These are phyloP conservation scores for Phytophthora pinifolia DNA, from an alignment of 352 stramenopile species.

Conservation along the genomic window DNA sequence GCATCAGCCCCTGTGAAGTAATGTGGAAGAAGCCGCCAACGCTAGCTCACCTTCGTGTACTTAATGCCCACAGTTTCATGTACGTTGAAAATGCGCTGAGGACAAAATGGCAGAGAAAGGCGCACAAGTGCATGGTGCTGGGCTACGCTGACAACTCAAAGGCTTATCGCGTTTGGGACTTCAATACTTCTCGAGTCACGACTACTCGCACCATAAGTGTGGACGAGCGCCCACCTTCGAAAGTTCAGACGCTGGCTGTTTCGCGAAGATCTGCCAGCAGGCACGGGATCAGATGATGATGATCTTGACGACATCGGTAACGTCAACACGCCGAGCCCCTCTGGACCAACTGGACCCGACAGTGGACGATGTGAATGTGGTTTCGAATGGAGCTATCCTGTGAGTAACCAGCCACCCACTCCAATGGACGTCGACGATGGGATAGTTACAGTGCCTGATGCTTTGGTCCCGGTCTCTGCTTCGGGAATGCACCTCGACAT, in stretches of 20 bases:
- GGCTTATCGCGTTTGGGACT: conserved; percentile 14
- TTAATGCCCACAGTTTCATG: conserved; percentile 15
- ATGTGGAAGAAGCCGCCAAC: conserved; percentile 2
- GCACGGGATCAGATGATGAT: not conserved
- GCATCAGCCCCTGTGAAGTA: conserved; percentile 7
- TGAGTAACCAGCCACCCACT: too few relatives aligned
- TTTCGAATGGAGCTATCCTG: too few relatives aligned
- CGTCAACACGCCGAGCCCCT: too few relatives aligned
- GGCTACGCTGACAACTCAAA: conserved; percentile 12
- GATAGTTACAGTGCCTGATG: too few relatives aligned
- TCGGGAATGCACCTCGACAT: too few relatives aligned
- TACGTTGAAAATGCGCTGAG: conserved; percentile 12
- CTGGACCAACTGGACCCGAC: too few relatives aligned
- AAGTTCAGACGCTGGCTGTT: not conserved
- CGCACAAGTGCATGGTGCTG: conserved; percentile 12
- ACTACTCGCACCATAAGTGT: conserved; percentile 7
- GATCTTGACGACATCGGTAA: too few relatives aligned
- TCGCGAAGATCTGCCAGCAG: not conserved
- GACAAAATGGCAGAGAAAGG: conserved; percentile 17
- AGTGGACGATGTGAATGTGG: too few relatives aligned
- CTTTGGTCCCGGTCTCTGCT: too few relatives aligned
- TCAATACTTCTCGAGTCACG: not conserved
- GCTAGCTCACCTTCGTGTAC: conserved; percentile 17
- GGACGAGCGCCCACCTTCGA: not conserved
- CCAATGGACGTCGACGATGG: too few relatives aligned